Base-by-base conservation (phyloP, 768 basidiomycete genomes). In the Cyathus striatus region DNA sequence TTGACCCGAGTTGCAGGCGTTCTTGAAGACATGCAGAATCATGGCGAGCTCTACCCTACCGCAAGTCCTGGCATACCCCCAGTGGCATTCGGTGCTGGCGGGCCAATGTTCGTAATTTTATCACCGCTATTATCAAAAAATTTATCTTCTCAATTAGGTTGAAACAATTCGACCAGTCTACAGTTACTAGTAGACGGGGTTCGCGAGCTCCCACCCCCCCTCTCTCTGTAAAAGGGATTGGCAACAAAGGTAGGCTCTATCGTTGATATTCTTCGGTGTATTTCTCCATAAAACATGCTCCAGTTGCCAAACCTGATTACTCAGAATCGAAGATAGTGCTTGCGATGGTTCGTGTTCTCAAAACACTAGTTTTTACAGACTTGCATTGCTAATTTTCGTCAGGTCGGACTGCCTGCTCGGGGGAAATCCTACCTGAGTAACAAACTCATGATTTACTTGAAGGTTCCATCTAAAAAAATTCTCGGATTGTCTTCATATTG, bases 351-450 rank as follows among this genome's bases (percentile, higher is more conserved):
- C n/a, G 41, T 38, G 65, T 45, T 20, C 41, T 9, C 3, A 25
- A 13, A n/a, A n/a, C n/a, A n/a, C n/a, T n/a, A n/a, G n/a, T n/a
- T n/a, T n/a, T n/a, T n/a, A n/a, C n/a, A n/a, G n/a, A n/a, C n/a
- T n/a, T n/a, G n/a, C n/a, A n/a, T n/a, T n/a, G n/a, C n/a, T n/a
- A n/a, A n/a, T n/a, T n/a, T n/a, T n/a, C n/a, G 21, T 30, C 51
- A 94, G 91, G 92, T 98, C 46, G 96, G 96, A 22, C 65, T 99
- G 34, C 96, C 96, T n/a, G 96, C 96, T 2, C 76, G 96, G 45
- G 96, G 96, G 14, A 99, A 99, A 67, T 97, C 94, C 2, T 99
- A 97, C 63, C 79, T 99, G 46, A 93, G 90, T 61, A 99, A 99
- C 65, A 98, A 95, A 67, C 79, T 99, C 48, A 92, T 83, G 86